Evolutionary conservation across 1,139 yeast species (phyloP).

Genomic region (Sporopachydermia cereana): DNA sequence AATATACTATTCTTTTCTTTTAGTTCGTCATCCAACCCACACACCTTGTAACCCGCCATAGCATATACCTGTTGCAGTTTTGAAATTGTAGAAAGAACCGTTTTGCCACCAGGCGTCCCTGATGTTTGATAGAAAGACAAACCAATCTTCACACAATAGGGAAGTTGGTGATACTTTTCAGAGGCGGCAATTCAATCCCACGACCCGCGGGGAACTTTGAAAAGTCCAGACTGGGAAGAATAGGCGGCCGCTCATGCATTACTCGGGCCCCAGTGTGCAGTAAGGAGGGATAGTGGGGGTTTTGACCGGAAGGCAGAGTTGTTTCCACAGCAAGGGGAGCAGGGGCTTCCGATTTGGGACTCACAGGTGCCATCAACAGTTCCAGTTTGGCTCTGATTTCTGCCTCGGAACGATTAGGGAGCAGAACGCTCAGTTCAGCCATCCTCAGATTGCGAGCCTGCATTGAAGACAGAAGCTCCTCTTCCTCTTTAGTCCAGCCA

Average conservation of each 20-base stretch:
- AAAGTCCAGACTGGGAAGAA: not conserved
- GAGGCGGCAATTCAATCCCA: not conserved
- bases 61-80: too few species aligned
- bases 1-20: too few species aligned
- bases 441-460: constrained; percentile 49
- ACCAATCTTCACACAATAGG: not conserved
- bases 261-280: not conserved
- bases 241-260: not conserved
- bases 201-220: not conserved
- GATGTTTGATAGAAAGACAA: too few species aligned
- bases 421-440: constrained; percentile 61
- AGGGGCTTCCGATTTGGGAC: not conserved
- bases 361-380: constrained; percentile 29
- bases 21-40: too few species aligned
- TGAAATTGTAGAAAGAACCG: too few species aligned
- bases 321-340: not conserved
- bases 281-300: not conserved
- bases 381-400: constrained; percentile 59
- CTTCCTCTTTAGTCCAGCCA: constrained; percentile 51
- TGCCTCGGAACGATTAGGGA: constrained; percentile 64
- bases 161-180: constrained; percentile 5
- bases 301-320: not conserved
- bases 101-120: too few species aligned
- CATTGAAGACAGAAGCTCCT: constrained; percentile 49
- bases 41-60: too few species aligned